Evolutionary conservation across 768 basidiomycete genomes (phyloP).

Genomic region (Pholiota molesta): DNA sequence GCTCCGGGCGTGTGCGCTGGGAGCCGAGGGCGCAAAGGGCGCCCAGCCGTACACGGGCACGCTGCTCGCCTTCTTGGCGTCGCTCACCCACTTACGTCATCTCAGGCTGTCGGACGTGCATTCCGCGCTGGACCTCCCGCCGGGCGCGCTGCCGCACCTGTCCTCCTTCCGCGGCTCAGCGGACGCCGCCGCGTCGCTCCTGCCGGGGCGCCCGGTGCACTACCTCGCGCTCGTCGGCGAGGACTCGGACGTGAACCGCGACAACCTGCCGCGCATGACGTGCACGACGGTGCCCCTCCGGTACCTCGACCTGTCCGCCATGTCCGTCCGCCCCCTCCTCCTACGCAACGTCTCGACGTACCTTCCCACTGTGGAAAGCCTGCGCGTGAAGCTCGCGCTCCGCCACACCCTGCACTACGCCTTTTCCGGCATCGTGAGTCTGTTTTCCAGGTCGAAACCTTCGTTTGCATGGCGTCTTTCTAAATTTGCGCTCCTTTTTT

Average conservation of each 20-base stretch:
- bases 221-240: conserved; percentile 58
- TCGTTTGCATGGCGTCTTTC: conserved; percentile 12
- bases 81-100: conserved; percentile 43
- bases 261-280: conserved; percentile 54
- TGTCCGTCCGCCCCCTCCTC: conserved; percentile 59
- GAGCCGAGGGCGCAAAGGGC: conserved; percentile 47
- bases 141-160: conserved; percentile 50
- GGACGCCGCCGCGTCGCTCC: conserved; percentile 56
- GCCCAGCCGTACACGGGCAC: conserved; percentile 42
- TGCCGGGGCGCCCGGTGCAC: conserved; percentile 64
- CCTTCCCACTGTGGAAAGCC: conserved; percentile 50
- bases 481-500: conserved; percentile 10
- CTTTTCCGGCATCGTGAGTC: conserved; percentile 66
- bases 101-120: conserved; percentile 51
- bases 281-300: conserved; percentile 50
- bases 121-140: conserved; percentile 41
- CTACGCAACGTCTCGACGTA: conserved; percentile 57
- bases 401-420: conserved; percentile 68
- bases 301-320: conserved; percentile 59
- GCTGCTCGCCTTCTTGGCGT: conserved; percentile 45
- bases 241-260: conserved; percentile 55
- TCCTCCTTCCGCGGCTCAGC: conserved; percentile 62
- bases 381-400: conserved; percentile 61
- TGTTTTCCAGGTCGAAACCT: background rate
- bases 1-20: conserved; percentile 43